phyloP scores from a whole-genome alignment of 169 alveolate species.

The Plasmodium cynomolgi region DNA sequence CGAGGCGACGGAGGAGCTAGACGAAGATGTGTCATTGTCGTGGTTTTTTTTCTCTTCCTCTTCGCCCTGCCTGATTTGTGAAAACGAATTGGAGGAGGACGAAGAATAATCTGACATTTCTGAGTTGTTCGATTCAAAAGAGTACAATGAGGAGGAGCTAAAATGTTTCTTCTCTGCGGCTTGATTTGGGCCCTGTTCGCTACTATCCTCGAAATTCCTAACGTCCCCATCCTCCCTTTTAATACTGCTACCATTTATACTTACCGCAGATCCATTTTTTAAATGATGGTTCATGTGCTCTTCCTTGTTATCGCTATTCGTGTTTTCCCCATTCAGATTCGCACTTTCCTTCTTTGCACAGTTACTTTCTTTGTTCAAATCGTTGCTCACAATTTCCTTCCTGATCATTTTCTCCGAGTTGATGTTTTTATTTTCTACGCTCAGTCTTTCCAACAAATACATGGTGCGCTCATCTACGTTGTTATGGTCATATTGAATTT shows the following conservation, averaged over 20 bases:
- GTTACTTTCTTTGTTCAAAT: not conserved
- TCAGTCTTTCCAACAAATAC: slow-evolving; percentile 57
- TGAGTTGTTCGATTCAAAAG: not conserved
- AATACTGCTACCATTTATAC: not conserved
- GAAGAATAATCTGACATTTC: slow-evolving; percentile 24
- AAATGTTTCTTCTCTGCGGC: not conserved
- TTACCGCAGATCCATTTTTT: not conserved
- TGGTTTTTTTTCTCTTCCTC: not conserved
- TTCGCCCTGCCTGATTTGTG: not conserved
- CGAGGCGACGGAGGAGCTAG: slow-evolving; percentile 9
- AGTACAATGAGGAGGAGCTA: slow-evolving; percentile 10
- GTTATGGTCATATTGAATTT: slow-evolving; percentile 38
- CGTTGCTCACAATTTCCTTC: slow-evolving; percentile 26
- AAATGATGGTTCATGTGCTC: not conserved
- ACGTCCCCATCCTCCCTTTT: not conserved
- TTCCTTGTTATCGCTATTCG: slow-evolving; percentile 1
- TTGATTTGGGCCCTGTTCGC: not conserved
- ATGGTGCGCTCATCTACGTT: slow-evolving; percentile 50
- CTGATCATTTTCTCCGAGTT: slow-evolving; percentile 21
- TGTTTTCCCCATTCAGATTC: not conserved
- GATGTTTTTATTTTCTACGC: slow-evolving; percentile 37
- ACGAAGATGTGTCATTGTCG: not conserved
- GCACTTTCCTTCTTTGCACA: not conserved
- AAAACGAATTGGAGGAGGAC: slow-evolving; percentile 14
- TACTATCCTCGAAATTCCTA: not conserved